A percentile compares a stretch with the other conserved stretches of the same genome.
Evolutionary conservation across 164 flowering plant genomes (phyloP).

Genomic region (Santalum album): DNA sequence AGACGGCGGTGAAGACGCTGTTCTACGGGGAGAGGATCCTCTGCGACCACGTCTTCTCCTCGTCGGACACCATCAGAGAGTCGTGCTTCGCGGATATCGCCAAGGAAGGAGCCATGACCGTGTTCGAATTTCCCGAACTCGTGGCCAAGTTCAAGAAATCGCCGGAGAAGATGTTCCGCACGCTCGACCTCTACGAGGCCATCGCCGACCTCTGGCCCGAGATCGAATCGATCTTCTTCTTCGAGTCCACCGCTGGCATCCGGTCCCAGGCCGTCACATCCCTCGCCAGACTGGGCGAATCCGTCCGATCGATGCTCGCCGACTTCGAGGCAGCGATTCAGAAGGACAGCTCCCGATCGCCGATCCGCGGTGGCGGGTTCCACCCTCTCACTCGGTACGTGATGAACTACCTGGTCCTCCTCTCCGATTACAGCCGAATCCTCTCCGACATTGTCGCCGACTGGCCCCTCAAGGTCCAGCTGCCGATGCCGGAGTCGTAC

Average conservation of each 20-base stretch:
- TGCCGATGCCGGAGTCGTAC: slow-evolving; percentile 36
- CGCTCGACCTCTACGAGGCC: slow-evolving; percentile 49
- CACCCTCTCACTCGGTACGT: slow-evolving; percentile 63
- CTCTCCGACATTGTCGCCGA: slow-evolving; percentile 42
- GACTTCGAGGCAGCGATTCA: slow-evolving; percentile 55
- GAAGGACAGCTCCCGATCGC: slow-evolving; percentile 34
- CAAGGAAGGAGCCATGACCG: slow-evolving; percentile 25
- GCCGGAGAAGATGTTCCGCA: slow-evolving; percentile 54
- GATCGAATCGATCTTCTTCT: slow-evolving; percentile 52
- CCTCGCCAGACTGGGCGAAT: slow-evolving; percentile 38
- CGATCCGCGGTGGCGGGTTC: slow-evolving; percentile 42
- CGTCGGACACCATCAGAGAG: slow-evolving; percentile 36
- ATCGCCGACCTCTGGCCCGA: slow-evolving; percentile 46
- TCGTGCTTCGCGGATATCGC: slow-evolving; percentile 44
- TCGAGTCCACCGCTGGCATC: slow-evolving; percentile 35
- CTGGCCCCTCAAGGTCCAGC: slow-evolving; percentile 12
- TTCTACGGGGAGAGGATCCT: slow-evolving; percentile 58
- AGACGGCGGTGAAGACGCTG: slow-evolving; percentile 37
- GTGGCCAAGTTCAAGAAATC: slow-evolving; percentile 45
- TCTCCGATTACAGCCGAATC: slow-evolving; percentile 35
- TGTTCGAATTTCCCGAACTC: slow-evolving; percentile 45
- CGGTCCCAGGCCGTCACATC: slow-evolving; percentile 37
- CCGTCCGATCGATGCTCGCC: slow-evolving; percentile 31
- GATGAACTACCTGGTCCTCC: slow-evolving; percentile 49
- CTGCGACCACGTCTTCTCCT: slow-evolving; percentile 56